Base-by-base conservation (phyloP, 2,329 filamentous ascomycete species). In the Trichophyton rubrum region DNA sequence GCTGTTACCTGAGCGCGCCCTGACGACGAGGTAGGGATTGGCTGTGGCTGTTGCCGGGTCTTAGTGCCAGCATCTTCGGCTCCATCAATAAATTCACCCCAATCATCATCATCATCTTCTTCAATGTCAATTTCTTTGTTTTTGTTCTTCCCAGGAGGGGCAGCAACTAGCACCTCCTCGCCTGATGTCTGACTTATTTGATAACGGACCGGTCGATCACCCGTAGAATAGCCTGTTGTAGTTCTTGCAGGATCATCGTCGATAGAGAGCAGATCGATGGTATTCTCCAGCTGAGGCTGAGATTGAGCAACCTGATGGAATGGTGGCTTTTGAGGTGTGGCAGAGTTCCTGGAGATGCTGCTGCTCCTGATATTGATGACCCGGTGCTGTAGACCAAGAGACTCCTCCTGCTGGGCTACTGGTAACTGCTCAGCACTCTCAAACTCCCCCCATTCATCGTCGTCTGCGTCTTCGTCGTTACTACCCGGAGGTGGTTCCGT, bases 31-130 rank as follows among this genome's bases (percentile, higher is more conserved):
- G 49, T 43, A 33, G 22, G 9, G 9, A 17, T 30, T 15, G 22
- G 9, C 3, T 13, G 33, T 11, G 35, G 51, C 7, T 55, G 49
- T 1, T 55, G 51, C 3, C 35, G 51, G 7, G 13, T 1, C 27
- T 55, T 55, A 3, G 51, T 55, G 24, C 13, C 22, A 35, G 51
- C 40, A 11, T 56, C 22, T 56, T 53, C 41, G 4, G 24, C 11
- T 33, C 59, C 71, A 67, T 79, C 78, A 59, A 75, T 74, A 68
- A 83, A 81, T 59, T 80, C 79, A n/a, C 77, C 79, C 75, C 80
- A 82, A 30, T 79, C 78, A 58, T 81, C 78, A 41, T 74, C 72
- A 13, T 78, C 75, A 20, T 74, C 69, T 27, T 73, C 69, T 45
- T 69, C 68, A 15, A 43, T 15, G 4, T 17, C n/a, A 38, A 38